Evolutionary conservation across 495 filamentous ascomycete genomes (phyloP), one percentile per base, ranked within the genome.

Genomic region (Echria macrotheca): DNA sequence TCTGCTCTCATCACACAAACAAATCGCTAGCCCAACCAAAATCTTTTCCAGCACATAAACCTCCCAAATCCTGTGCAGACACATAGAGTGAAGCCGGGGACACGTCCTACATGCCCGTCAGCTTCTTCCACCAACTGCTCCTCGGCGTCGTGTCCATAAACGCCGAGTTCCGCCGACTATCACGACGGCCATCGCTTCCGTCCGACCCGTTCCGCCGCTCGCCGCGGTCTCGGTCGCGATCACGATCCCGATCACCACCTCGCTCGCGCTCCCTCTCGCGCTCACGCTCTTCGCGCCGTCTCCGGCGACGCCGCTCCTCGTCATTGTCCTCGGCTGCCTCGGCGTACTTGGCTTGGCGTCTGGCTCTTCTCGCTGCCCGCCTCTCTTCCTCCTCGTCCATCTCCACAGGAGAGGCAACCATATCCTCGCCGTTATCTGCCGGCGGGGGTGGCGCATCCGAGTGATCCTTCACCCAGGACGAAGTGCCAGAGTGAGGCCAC

Each of bases 381-480:
- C 70, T 72, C 12, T 70, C 60, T 21, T 60, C 74, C 28, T 72
- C 69, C 18, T 77, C 73, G 48, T 75, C 68, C 18, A 47, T 33
- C 25, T 36, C 58, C 4, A 57, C 54, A 0, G 56, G 51, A 6
- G 28, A 31, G 12, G 44, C 40, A 0, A 37, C 47, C 7, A 36
- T 63, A 5, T 61, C 67, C 9, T 57, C 50, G 2, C 58, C 57
- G 31, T 61, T 58, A 9, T 59, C 58, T 5, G 66, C 67, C 1
- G 74, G 74, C 17, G 76, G 75, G 4, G 75, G 75, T 2, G 76
- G 76, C 5, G 75, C 73, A 45, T 80, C 77, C 1, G 74, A 75
- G 54, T 79, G 75, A n/a, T 80, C 77, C 59, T 78, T 77, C 9
- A 79, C 77, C 77, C 77, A 80, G 3, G 75, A 79, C 32, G 73